phyloP scores from a whole-genome alignment of 2,329 filamentous ascomycete species.

The Ascocoryne sarcoides region DNA sequence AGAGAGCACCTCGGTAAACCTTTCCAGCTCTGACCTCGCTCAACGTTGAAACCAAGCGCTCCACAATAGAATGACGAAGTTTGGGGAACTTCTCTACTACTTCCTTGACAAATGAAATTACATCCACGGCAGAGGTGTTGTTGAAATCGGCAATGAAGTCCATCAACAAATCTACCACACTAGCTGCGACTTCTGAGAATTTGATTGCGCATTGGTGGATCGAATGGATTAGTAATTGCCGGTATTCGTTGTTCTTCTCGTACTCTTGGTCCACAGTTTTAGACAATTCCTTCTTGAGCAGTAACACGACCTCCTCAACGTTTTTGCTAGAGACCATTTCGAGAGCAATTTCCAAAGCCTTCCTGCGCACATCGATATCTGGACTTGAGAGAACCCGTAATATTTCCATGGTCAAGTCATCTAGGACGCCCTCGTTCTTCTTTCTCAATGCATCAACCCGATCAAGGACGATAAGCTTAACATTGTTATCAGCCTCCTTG shows the following conservation, averaged over 20 bases:
- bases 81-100: slow-evolving; percentile 97
- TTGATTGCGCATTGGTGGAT: slow-evolving; percentile 99
- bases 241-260: slow-evolving; percentile 95
- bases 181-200: slow-evolving; percentile 95
- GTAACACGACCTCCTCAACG: slow-evolving; percentile 90
- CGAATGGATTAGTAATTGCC: slow-evolving; percentile 88
- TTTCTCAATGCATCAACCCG: slow-evolving; percentile 80
- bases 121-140: slow-evolving; percentile 91
- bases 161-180: slow-evolving; percentile 94
- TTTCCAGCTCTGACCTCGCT: slow-evolving; percentile 93
- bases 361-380: slow-evolving; percentile 90
- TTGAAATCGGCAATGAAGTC: slow-evolving; percentile 99
- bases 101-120: slow-evolving; percentile 98
- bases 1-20: slow-evolving; percentile 91
- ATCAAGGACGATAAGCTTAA: slow-evolving; percentile 96
- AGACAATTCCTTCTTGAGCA: slow-evolving; percentile 93
- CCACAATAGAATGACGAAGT: slow-evolving; percentile 77
- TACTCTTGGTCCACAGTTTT: slow-evolving; percentile 99
- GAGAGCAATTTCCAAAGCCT: slow-evolving; percentile 80
- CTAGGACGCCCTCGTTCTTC: slow-evolving; percentile 83
- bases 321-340: slow-evolving; percentile 99
- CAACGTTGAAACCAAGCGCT: slow-evolving; percentile 80
- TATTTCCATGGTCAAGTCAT: slow-evolving; percentile 95
- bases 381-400: slow-evolving; percentile 89
- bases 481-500: slow-evolving; percentile 97